Evolutionary conservation across 805 yeast species (phyloP), one percentile per base, ranked within the genome.

Genomic region (Scheffersomyces lignosus): DNA sequence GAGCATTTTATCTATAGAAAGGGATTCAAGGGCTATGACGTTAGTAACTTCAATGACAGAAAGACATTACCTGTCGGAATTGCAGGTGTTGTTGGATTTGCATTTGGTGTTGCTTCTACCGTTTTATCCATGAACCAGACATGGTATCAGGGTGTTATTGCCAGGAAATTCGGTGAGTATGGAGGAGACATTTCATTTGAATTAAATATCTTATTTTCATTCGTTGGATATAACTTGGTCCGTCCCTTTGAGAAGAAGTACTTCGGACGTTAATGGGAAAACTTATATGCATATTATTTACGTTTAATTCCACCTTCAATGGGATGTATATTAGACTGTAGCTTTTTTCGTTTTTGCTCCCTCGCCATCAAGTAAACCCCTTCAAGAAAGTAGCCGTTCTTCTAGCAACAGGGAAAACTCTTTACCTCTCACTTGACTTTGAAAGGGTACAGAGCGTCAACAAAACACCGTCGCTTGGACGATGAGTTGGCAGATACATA

Each of bases 401-500:
- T n/a, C n/a, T n/a, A n/a, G n/a, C n/a, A n/a, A n/a, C n/a, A n/a
- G n/a, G n/a, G n/a, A n/a, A n/a, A n/a, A n/a, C n/a, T n/a, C n/a
- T n/a, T n/a, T n/a, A n/a, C n/a, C n/a, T n/a, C n/a, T n/a, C n/a
- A n/a, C n/a, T n/a, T n/a, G n/a, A n/a, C n/a, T n/a, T n/a, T n/a
- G n/a, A n/a, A n/a, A 20, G 24, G 96, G 1, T 87, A 86, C 55
- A 63, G 67, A 18, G 49, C 66, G 0, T 55, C 69, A 2, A 86
- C 95, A 0, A 75, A 70, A 40, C 78, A 78, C 43, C 68, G 72
- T 44, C 62, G 91, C 6, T 52, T 91, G 38, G 66, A 70, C n/a
- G 51, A 52, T 5, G 84, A 77, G 33, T 63, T 91, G 51, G 93
- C 93, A 1, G 84, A 76, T 88, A 87, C 37, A 72, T 91, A 24